Base-by-base conservation (phyloP, 1,139 yeast species). In the Kluyveromyces sp. region DNA sequence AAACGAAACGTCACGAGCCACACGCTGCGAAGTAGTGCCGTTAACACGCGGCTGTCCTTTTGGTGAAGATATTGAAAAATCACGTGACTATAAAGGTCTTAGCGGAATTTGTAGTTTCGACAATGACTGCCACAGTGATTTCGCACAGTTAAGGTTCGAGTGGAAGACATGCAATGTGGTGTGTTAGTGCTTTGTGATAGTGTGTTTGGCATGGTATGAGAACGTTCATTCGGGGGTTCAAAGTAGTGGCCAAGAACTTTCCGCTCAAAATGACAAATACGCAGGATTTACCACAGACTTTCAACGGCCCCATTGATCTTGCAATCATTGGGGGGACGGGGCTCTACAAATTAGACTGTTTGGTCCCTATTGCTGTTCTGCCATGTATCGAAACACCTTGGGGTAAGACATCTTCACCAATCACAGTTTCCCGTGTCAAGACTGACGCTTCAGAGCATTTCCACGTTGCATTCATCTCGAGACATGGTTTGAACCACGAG, bases 261-360 rank as follows among this genome's bases (percentile, higher is more conserved):
- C 22, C 56, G 52, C 40, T 51, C 55, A 49, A 54, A 52, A 40
- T 50, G 36, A 33, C 47, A 7, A 47, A 41, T 11, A 9, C 43
- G 4, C 29, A 41, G 2, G 44, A 52, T 16, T 46, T 67, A 20
- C 67, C 71, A 37, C 46, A 58, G n/a, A 52, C 54, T 22, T 74
- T 74, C 54, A 53, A 60, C 44, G 83, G 79, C 51, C 76, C 81
- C 32, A 86, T 92, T 20, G 74, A 78, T 36, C 73, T 92, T 40
- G 97, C 95, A 37, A 78, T 92, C 52, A 92, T 92, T 62, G 98
- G 98, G 33, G 98, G 98, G 36, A 92, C 98, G 2, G 99, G 99
- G n/a, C 75, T 92, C 37, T 92, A 92, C 70, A 84, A 86, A 46
- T 73, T 92, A 48, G 87, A 84, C 36, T 79, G 86, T 46, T 71